These are phyloP conservation scores for Ballota nigra DNA, from an alignment of 257 asterid genomes.

Conservation along the genomic window DNA sequence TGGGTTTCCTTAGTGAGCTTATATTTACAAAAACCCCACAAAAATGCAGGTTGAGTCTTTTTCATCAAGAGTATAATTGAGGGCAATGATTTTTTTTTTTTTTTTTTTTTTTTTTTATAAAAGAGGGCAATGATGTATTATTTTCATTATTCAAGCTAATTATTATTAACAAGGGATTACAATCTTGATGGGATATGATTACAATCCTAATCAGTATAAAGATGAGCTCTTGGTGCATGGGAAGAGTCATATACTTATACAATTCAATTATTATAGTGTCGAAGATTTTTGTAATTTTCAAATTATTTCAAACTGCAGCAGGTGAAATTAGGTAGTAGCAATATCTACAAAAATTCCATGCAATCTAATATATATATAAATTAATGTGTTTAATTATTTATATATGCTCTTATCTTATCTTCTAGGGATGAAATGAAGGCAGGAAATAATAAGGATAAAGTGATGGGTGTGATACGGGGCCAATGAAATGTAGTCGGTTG, in stretches of 20 bases:
- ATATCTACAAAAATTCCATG: slow-evolving; percentile 10
- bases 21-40: slow-evolving; percentile 10
- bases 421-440: slow-evolving; percentile 30
- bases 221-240: slow-evolving; percentile 15
- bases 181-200: background rate
- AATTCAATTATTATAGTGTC: background rate
- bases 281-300: background rate
- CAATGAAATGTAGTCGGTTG: slow-evolving; percentile 15
- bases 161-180: background rate
- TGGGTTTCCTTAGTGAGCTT: too few relatives aligned
- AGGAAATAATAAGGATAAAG: slow-evolving; percentile 29
- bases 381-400: background rate
- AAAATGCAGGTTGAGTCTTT: slow-evolving; percentile 10
- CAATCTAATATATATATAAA: background rate
- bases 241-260: background rate
- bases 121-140: too few relatives aligned
- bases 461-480: slow-evolving; percentile 24
- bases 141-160: background rate
- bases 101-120: too few relatives aligned
- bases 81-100: background rate
- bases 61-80: slow-evolving; percentile 15
- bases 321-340: slow-evolving; percentile 16
- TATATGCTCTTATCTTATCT: slow-evolving; percentile 30
- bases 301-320: slow-evolving; percentile 9
- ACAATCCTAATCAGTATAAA: background rate